Conservation (phyloP, 1,284 basidiomycete genomes). For the Serendipita sp. region DNA sequence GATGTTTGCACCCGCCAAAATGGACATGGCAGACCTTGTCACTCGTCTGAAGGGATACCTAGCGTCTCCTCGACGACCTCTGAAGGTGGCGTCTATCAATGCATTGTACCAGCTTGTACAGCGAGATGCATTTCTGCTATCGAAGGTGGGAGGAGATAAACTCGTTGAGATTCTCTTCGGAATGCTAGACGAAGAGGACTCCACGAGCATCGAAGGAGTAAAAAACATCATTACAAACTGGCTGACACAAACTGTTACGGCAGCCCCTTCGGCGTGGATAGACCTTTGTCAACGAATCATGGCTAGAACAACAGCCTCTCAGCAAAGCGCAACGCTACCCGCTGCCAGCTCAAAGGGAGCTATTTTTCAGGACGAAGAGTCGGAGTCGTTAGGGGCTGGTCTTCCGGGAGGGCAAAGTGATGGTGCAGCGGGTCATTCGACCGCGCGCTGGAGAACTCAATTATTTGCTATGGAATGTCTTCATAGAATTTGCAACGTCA, state of each 20-base stretch:
- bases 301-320: conserved; percentile 72
- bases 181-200: conserved; percentile 67
- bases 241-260: conserved; percentile 86
- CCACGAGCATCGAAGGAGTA: conserved; percentile 88
- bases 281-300: conserved; percentile 95
- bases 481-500: conserved; percentile 75
- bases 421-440: conserved; percentile 25
- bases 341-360: conserved; percentile 30
- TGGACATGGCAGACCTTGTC: conserved; percentile 68
- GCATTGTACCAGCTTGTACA: conserved; percentile 95
- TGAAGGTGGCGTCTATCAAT: conserved; percentile 90
- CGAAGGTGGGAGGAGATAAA: conserved; percentile 82
- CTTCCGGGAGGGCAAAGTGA: conserved; percentile 29
- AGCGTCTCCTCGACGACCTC: conserved; percentile 61
- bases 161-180: conserved; percentile 91
- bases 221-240: conserved; percentile 88
- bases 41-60: conserved; percentile 62
- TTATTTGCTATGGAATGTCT: conserved; percentile 88
- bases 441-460: conserved; percentile 92
- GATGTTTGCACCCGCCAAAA: conserved; percentile 82
- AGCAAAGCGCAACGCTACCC: conserved; percentile 35
- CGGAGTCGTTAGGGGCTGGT: conserved; percentile 63
- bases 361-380: conserved; percentile 79
- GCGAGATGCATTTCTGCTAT: conserved; percentile 84
- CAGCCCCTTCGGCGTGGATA: conserved; percentile 94